Evolutionary conservation across 2,329 filamentous ascomycete species (phyloP).

Genomic region (Colletotrichum paranaense): DNA sequence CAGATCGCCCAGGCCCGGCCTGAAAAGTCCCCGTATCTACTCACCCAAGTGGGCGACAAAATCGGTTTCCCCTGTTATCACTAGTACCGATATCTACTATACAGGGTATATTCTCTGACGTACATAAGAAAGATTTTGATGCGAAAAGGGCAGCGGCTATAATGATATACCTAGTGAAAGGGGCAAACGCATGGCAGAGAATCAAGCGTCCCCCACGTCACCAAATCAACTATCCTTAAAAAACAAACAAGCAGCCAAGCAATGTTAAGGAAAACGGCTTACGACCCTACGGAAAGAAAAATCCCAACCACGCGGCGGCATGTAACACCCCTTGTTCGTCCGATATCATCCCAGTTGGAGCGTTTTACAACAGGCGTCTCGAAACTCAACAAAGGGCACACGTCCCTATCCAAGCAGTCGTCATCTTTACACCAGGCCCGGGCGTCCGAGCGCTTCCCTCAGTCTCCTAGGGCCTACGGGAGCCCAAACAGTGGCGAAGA

Average conservation of each 20-base stretch:
- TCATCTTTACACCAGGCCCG: background rate
- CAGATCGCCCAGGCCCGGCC: background rate
- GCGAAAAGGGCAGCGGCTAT: no score
- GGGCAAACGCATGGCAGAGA: no score
- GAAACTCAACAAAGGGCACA: background rate
- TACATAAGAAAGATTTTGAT: no score
- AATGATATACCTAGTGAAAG: no score
- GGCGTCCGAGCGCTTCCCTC: conserved; percentile 3
- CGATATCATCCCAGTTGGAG: conserved; percentile 7
- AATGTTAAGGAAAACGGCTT: background rate
- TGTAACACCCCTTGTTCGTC: background rate
- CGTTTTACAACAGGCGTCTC: conserved; percentile 24
- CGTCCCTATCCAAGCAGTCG: background rate
- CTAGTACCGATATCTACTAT: no score
- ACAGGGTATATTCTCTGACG: no score
- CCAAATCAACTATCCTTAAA: no score
- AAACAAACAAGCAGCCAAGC: background rate
- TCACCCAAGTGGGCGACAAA: no score
- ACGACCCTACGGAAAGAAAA: background rate
- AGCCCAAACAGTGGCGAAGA: background rate
- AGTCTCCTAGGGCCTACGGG: background rate
- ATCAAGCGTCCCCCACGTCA: no score
- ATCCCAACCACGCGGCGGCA: background rate
- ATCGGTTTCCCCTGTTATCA: no score
- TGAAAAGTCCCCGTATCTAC: background rate